Evolutionary conservation across 768 basidiomycete species (phyloP).

Genomic region (Boletus vermiculosoides): DNA sequence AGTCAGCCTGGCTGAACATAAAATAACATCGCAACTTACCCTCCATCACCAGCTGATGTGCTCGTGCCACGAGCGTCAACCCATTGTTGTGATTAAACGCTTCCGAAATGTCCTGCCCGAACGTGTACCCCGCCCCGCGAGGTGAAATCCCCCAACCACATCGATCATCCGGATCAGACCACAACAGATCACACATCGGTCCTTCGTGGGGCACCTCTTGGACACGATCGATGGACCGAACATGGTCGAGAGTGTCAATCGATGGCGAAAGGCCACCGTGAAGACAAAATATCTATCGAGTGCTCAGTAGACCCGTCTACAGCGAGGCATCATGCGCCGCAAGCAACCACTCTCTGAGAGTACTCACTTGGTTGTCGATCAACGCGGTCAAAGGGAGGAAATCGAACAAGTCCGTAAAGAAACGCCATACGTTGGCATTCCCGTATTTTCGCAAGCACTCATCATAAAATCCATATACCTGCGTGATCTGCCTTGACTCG

Average conservation of each 20-base stretch:
- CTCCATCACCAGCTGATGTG: constrained; percentile 96
- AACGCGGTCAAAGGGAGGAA: constrained; percentile 95
- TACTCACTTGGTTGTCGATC: constrained; percentile 97
- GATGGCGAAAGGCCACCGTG: constrained; percentile 98
- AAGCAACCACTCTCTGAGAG: background rate
- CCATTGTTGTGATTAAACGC: constrained; percentile 99
- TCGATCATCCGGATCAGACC: constrained; percentile 99
- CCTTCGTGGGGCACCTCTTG: constrained; percentile 99
- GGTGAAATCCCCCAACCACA: constrained; percentile 99
- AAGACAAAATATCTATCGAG: constrained; percentile 89
- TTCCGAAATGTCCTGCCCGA: constrained; percentile 98
- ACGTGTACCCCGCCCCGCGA: constrained; percentile 97
- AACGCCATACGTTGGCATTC: constrained; percentile 99
- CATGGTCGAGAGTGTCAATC: constrained; percentile 99
- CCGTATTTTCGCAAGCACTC: constrained; percentile 99
- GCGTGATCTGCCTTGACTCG: constrained; percentile 98
- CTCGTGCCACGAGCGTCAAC: constrained; percentile 89
- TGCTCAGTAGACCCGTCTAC: constrained; percentile 7
- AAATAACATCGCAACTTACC: constrained; percentile 48
- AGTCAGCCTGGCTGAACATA: constrained; percentile 7
- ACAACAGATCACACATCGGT: constrained; percentile 98
- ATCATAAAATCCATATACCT: constrained; percentile 99
- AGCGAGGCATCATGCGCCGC: constrained; percentile 1
- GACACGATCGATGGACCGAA: constrained; percentile 96
- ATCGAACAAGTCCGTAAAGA: constrained; percentile 98